Percentiles rank a stretch among this genome's conserved stretches.
These are phyloP conservation scores for Eleusine indica DNA, from an alignment of 176 grass and related monocot genomes.

Conservation along the genomic window DNA sequence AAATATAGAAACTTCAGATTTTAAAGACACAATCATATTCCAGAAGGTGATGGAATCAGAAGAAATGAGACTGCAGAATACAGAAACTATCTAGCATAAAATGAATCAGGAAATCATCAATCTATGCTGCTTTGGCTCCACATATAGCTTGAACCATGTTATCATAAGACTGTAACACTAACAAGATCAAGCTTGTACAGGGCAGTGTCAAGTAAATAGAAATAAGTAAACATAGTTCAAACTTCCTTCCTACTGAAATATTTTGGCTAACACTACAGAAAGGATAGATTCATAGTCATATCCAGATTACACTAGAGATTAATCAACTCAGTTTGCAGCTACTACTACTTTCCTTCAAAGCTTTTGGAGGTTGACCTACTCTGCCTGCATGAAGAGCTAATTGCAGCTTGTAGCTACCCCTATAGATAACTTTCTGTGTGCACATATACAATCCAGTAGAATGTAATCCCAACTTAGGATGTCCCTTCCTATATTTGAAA, in stretches of 20 bases:
- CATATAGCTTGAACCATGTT: constrained; percentile 13
- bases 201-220: neutral
- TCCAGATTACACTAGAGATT: neutral
- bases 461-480: neutral
- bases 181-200: neutral
- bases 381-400: neutral
- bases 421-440: neutral
- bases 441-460: neutral
- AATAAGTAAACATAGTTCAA: neutral
- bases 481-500: constrained; percentile 7
- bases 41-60: neutral
- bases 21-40: constrained; percentile 13
- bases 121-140: neutral
- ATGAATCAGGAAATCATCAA: neutral
- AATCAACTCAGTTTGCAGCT: neutral
- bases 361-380: neutral
- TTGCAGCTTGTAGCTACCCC: neutral
- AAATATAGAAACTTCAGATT: neutral
- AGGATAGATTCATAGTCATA: constrained; percentile 2
- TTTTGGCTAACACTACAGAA: neutral
- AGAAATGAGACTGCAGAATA: constrained; percentile 7
- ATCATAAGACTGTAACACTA: neutral
- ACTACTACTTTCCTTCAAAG: neutral
- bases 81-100: neutral
- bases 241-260: neutral